Conservation (phyloP, 495 filamentous ascomycete genomes). For the Clavariopsis aquatica region DNA sequence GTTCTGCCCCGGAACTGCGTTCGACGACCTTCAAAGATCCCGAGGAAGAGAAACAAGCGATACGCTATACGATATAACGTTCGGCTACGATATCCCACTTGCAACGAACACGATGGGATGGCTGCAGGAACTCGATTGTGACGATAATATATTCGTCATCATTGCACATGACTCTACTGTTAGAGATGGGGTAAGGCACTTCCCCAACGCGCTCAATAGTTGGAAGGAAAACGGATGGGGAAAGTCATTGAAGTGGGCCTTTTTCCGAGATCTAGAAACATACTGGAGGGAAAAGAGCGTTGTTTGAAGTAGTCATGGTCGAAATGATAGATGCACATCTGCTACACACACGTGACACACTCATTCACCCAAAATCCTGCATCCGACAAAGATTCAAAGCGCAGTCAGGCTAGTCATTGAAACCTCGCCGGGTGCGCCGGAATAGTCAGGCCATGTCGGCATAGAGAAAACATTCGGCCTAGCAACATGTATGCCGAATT, state of each 20-base stretch:
- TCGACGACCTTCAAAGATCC: not conserved
- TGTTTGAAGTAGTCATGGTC: not conserved
- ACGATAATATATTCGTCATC: slow-evolving; percentile 10
- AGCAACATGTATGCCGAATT: not conserved
- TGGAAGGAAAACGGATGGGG: slow-evolving; percentile 21
- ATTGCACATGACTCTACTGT: slow-evolving; percentile 20
- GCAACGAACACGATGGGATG: not conserved
- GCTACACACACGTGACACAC: not conserved
- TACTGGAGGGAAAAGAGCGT: slow-evolving; percentile 6
- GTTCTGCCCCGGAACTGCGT: not conserved
- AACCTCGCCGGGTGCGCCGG: not conserved
- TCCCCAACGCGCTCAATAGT: slow-evolving; percentile 2
- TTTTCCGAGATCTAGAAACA: slow-evolving; percentile 4
- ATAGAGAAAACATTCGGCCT: too few species aligned
- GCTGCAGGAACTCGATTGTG: slow-evolving; percentile 12
- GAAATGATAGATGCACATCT: not conserved
- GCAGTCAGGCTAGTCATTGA: not conserved
- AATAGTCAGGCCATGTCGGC: not conserved
- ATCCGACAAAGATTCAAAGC: not conserved
- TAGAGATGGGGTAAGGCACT: not conserved
- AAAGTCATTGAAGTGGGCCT: slow-evolving; percentile 6
- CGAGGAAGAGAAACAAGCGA: not conserved
- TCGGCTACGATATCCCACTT: not conserved
- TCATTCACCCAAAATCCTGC: not conserved
- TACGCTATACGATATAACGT: slow-evolving; percentile 1